Base-by-base conservation (phyloP, 2,329 filamentous ascomycete species). In the Trichoderma guizhouense region DNA sequence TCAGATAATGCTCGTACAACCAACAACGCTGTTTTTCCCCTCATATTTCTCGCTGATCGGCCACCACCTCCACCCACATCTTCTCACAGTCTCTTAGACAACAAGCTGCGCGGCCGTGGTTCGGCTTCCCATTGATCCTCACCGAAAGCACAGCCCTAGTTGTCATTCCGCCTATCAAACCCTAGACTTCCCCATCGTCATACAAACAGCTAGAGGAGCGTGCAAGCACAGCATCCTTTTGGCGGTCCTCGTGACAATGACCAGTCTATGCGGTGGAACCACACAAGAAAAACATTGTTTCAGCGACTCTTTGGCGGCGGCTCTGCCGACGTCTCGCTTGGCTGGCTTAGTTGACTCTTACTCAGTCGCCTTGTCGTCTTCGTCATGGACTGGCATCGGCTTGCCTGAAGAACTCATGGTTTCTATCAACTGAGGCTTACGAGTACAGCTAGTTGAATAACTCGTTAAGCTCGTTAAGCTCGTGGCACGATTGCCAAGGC, bases 111-210 rank as follows among this genome's bases (percentile, higher is more conserved):
- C 39, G 30, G 30, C 21, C 53, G 30, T 39, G 53, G 36, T 64
- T 67, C 55, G 34, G 36, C 12, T 34, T 67, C 57, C 34, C 30
- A 43, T 47, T 63, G 55, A 32, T 51, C 26, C 70, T 72, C 70
- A 72, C 64, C 70, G 58, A 69, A 60, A 61, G 51, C 63, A 43
- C 57, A 69, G 43, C 70, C 70, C 63, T 51, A 28, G 70, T 72
- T 28, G 12, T 39, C 28, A 15, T 51, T 55, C 70, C 57, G 58
- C 64, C 70, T 72, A 72, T 72, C 70, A 72, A 62, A 68, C 57
- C 70, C 70, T 63, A 24, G 64, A 55, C 69, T 69, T 62, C 69
- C 69, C 69, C 62, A 66, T 72, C 57, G 51, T 36, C 21, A 68
- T 51, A 61, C 47, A 39, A 30, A 36, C 21, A 61, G n/a, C 26